phyloP scores from a whole-genome alignment of 2,329 filamentous ascomycete genomes.

The Curvularia hawaiiensis region DNA sequence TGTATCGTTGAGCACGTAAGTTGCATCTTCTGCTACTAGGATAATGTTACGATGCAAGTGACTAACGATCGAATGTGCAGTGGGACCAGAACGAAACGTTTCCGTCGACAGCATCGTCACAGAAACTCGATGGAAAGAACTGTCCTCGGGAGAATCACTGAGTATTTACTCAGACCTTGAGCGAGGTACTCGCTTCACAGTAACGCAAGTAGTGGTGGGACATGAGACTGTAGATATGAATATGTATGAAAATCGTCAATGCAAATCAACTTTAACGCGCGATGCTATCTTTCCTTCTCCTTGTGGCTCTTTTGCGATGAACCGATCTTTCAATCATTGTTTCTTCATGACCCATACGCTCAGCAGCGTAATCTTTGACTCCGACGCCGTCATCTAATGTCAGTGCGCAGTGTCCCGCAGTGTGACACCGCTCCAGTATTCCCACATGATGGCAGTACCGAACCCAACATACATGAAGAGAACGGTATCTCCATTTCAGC shows the following conservation, averaged over 20 bases:
- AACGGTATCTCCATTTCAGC: neutral
- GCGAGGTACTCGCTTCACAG: too few relatives aligned
- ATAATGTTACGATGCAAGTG: neutral
- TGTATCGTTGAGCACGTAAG: slow-evolving; percentile 43
- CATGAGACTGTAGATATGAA: neutral
- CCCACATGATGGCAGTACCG: neutral
- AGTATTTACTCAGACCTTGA: too few relatives aligned
- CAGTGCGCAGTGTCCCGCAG: neutral
- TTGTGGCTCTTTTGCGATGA: neutral
- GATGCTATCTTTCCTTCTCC: neutral
- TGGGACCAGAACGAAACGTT: neutral
- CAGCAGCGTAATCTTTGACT: neutral
- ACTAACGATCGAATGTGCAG: neutral
- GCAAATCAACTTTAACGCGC: neutral
- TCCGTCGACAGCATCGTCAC: neutral
- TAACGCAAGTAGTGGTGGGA: neutral
- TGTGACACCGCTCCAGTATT: neutral
- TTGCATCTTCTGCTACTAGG: neutral
- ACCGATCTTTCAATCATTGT: neutral
- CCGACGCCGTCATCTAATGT: neutral
- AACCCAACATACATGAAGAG: neutral
- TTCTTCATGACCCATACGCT: neutral
- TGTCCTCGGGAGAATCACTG: too few relatives aligned
- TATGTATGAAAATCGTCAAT: neutral
- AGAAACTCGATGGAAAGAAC: too few relatives aligned